Percentiles rank a stretch among this genome's conserved stretches.
These are phyloP conservation scores for Phytophthora colocasiae DNA, from an alignment of 352 stramenopile genomes.

Conservation along the genomic window DNA sequence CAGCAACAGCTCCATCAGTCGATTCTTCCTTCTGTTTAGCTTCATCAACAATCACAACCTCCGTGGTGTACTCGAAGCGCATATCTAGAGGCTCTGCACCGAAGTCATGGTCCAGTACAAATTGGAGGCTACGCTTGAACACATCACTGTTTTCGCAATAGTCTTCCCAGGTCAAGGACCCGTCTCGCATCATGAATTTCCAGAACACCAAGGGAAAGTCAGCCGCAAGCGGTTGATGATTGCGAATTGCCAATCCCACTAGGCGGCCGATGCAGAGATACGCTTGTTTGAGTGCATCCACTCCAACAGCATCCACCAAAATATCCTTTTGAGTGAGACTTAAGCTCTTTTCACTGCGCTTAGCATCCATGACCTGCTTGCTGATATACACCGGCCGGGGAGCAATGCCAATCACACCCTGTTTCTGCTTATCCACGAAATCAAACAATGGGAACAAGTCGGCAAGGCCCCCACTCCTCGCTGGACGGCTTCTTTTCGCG, in stretches of 20 bases:
- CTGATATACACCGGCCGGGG: slow-evolving; percentile 35
- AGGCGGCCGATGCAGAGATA: slow-evolving; percentile 72
- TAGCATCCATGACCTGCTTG: slow-evolving; percentile 46
- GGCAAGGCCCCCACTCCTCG: slow-evolving; percentile 21
- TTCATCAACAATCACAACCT: slow-evolving; percentile 47
- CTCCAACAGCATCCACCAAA: slow-evolving; percentile 40
- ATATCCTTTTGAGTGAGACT: slow-evolving; percentile 52
- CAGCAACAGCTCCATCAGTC: slow-evolving; percentile 11
- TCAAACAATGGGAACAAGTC: slow-evolving; percentile 71
- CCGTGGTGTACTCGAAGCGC: slow-evolving; percentile 69
- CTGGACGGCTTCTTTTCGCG: slow-evolving; percentile 13
- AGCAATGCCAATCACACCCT: slow-evolving; percentile 46
- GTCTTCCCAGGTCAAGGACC: slow-evolving; percentile 58
- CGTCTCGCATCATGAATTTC: slow-evolving; percentile 67
- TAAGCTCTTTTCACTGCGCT: slow-evolving; percentile 39
- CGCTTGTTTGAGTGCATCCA: slow-evolving; percentile 58
- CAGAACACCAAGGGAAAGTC: slow-evolving; percentile 73
- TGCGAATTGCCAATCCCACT: slow-evolving; percentile 72
- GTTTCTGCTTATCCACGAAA: slow-evolving; percentile 38
- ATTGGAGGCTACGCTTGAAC: slow-evolving; percentile 68
- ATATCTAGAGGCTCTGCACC: slow-evolving; percentile 59
- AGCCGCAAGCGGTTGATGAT: slow-evolving; percentile 67
- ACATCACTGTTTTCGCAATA: slow-evolving; percentile 66
- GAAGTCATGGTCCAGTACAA: slow-evolving; percentile 76
- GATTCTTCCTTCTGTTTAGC: slow-evolving; percentile 24